Base-by-base conservation (phyloP, 371 early-diverging fungal genomes). In the Sporodiniella umbellata region DNA sequence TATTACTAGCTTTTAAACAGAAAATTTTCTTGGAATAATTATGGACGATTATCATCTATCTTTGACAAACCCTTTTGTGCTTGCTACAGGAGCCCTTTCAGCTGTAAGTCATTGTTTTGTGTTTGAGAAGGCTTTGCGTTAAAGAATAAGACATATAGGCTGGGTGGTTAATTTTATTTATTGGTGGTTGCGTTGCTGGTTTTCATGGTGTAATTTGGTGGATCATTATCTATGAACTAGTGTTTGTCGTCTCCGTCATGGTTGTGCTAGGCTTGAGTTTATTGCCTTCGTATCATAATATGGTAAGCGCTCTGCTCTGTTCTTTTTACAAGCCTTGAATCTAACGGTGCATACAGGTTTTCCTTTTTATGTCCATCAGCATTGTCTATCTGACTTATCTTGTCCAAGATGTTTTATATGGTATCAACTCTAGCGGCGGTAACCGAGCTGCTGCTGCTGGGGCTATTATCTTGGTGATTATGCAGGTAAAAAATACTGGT, bases 81-180 rank as follows among this genome's bases (percentile, higher is more conserved):
- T 47, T 11, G 33, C 33, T 26, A 52, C 45, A 3, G 39, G 48
- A 15, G 48, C 42, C 8, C 42, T 61, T n/a, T 51, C 56, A 18
- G 46, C 42, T 23, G 48, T 55, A 48, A 51, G 45, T 31, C 14
- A 17, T n/a, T n/a, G n/a, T n/a, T n/a, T n/a, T n/a, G n/a, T n/a
- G n/a, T n/a, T n/a, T n/a, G n/a, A n/a, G n/a, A 3, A 25, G 1
- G 18, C n/a, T 8, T 11, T 7, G 15, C 23, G 42, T 4, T 28
- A 7, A 28, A 28, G 10, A 10, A 4, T 28, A 28, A 28, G 30
- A 28, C 22, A 11, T 25, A 0, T 37, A 87, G 87, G 52, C 72
- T 46, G 86, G 83, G 5, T 85, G 85, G 87, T 49, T 86, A 33
- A 80, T 88, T 49, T 58, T 75, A n/a, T 86, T 88, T 64, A 60